Percentiles rank a stretch among this genome's conserved stretches.
These are phyloP conservation scores for Echites panduratus DNA, from an alignment of 257 asterid genomes.

Conservation along the genomic window DNA sequence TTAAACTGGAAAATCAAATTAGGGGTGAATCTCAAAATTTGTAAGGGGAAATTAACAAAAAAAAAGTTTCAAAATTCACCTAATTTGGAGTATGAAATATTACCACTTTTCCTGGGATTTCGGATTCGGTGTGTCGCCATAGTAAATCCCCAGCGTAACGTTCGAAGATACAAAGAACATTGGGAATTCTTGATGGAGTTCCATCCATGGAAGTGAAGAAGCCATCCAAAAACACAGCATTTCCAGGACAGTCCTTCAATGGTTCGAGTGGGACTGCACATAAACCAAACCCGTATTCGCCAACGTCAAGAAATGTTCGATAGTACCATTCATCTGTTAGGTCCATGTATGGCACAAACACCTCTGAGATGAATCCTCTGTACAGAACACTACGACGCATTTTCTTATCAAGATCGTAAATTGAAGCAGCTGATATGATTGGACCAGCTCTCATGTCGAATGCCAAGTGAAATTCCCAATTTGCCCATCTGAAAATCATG, in stretches of 20 bases:
- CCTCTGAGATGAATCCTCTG: conserved; percentile 60
- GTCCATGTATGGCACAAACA: conserved; percentile 80
- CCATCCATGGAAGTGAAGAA: conserved; percentile 41
- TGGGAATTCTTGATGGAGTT: conserved; percentile 27
- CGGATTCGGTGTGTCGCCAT: conserved; percentile 74
- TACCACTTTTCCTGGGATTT: conserved; percentile 34
- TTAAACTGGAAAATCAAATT: conserved; percentile 31
- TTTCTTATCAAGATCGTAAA: conserved; percentile 40
- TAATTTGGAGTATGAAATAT: too few relatives aligned
- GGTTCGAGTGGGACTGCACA: conserved; percentile 48
- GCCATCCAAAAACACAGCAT: conserved; percentile 55
- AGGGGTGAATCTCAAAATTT: not conserved
- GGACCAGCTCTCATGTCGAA: conserved; percentile 73
- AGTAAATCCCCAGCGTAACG: conserved; percentile 48
- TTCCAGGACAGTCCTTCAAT: conserved; percentile 52
- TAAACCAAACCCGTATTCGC: conserved; percentile 57
- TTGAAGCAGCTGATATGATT: conserved; percentile 54
- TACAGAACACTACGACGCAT: conserved; percentile 52
- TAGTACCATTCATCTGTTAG: conserved; percentile 61
- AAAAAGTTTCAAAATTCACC: too few relatives aligned
- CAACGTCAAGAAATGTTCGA: conserved; percentile 58
- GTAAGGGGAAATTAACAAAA: too few relatives aligned
- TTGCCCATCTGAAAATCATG: conserved; percentile 43
- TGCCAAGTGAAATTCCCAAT: conserved; percentile 57
- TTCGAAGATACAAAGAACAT: conserved; percentile 40